Evolutionary conservation across 192 early-diverging fungal species (phyloP), one percentile per base, ranked within the genome.

Genomic region (Lunasporangiospora selenospora): DNA sequence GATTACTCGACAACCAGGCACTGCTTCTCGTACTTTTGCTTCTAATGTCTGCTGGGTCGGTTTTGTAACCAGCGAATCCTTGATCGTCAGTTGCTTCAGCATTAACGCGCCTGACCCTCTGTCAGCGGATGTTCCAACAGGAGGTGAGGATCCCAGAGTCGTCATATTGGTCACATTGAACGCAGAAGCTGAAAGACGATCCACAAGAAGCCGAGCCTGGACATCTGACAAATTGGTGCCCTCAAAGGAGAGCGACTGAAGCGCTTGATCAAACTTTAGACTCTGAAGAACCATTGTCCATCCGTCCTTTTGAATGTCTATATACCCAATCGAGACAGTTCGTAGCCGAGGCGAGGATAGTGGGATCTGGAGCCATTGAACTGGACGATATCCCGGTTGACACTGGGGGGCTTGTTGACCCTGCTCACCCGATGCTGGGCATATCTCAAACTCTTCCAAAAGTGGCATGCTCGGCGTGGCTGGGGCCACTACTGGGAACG

Each of bases 321-420:
- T 21, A 15, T 47, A 47, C 24, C 45, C 45, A 21, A 47, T 21
- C 2, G 12, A 27, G 18, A 47, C 5, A 21, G 23, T 21, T 6
- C 24, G 18, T 2, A 47, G 26, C 5, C 18, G 13, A 21, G 45
- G 26, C 5, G 45, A 47, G 18, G 45, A 21, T 15, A 47, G 16
- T 47, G 45, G 45, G 21, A 47, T 47, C 10, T 27, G 13, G 13
- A 47, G 45, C 45, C 45, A 47, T 10, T 21, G 45, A 26, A 47
- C 29, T 15, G 23, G 45, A 3, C 23, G 45, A 4, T 21, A 13
- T 13, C 29, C 29, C 45, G 29, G 11, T 15, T 47, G 45, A 19
- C 45, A 47, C 23, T 47, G 45, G 15, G 7, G 37, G 7, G 7
- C 9, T 38, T 38, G 37, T 38, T 38, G 37, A 10, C 15, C 9